Percentiles rank a stretch among this genome's conserved stretches.
phyloP scores from a whole-genome alignment of 1,284 basidiomycete species.

The Pholiota adiposa region DNA sequence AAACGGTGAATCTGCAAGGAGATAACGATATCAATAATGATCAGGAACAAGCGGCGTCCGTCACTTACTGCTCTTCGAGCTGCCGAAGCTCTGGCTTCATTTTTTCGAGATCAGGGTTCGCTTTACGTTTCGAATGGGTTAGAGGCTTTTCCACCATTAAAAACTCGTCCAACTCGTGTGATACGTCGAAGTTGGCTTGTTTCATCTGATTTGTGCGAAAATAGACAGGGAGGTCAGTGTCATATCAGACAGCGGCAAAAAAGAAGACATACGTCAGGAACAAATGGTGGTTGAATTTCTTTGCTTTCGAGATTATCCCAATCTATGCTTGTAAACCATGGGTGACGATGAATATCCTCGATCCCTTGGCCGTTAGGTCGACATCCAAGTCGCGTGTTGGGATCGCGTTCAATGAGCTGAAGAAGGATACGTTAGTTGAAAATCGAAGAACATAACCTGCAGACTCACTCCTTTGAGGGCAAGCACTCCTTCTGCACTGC shows the following conservation, averaged over 20 bases:
- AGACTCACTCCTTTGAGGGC: slow-evolving; percentile 55
- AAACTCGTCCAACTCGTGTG: slow-evolving; percentile 96
- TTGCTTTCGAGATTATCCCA: slow-evolving; percentile 84
- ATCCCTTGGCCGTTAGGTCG: slow-evolving; percentile 67
- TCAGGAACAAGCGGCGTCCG: slow-evolving; percentile 1
- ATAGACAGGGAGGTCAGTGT: slow-evolving; percentile 2
- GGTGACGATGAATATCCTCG: slow-evolving; percentile 78
- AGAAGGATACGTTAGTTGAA: slow-evolving; percentile 21
- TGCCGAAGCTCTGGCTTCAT: slow-evolving; percentile 90
- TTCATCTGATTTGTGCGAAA: slow-evolving; percentile 63
- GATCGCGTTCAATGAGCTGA: slow-evolving; percentile 87
- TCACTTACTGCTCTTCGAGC: slow-evolving; percentile 88
- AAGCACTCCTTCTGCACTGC: slow-evolving; percentile 45
- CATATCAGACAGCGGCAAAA: slow-evolving; percentile 5
- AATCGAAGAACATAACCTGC: slow-evolving; percentile 10
- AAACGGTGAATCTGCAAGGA: slow-evolving; percentile 68
- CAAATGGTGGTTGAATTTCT: slow-evolving; percentile 81
- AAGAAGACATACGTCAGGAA: slow-evolving; percentile 81
- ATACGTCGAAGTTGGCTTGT: slow-evolving; percentile 96
- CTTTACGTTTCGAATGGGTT: slow-evolving; percentile 90
- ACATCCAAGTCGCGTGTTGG: slow-evolving; percentile 83
- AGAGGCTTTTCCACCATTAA: slow-evolving; percentile 96
- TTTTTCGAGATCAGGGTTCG: slow-evolving; percentile 80
- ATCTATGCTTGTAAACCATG: slow-evolving; percentile 85
- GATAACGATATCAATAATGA: slow-evolving; percentile 10